phyloP scores from a whole-genome alignment of 2,329 filamentous ascomycete species.

The Alternaria postmessia region DNA sequence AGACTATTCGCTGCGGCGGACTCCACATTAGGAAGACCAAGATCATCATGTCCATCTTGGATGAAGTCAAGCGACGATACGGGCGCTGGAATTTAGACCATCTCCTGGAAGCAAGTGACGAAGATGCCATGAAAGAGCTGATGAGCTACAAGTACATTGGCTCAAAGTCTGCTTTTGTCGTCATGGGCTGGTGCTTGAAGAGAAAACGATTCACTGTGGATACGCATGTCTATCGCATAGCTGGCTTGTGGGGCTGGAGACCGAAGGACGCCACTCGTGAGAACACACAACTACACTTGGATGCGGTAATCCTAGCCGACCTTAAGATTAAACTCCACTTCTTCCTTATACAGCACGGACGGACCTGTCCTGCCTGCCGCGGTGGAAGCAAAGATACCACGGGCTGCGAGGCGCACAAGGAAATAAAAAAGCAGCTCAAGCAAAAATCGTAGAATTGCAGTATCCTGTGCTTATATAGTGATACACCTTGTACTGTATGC shows the following conservation, averaged over 20 bases:
- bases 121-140: conserved; percentile 18
- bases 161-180: conserved; percentile 15
- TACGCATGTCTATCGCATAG: conserved; percentile 15
- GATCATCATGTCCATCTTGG: conserved; percentile 11
- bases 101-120: conserved; percentile 5
- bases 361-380: conserved; percentile 8
- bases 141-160: conserved; percentile 16
- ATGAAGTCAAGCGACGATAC: conserved; percentile 14
- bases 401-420: neutral
- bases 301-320: conserved; percentile 5
- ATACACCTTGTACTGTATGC: neutral
- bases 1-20: conserved; percentile 6
- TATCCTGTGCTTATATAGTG: neutral
- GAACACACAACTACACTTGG: conserved; percentile 11
- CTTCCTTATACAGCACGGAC: conserved; percentile 12
- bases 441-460: accelerated
- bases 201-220: conserved; percentile 12
- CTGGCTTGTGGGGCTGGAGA: conserved; percentile 15
- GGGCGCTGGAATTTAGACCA: conserved; percentile 10
- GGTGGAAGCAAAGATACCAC: conserved; percentile 5
- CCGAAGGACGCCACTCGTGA: conserved; percentile 10
- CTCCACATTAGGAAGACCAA: conserved; percentile 11
- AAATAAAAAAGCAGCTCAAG: neutral
- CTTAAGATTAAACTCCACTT: conserved; percentile 13
- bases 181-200: conserved; percentile 16